Base-by-base conservation (phyloP, 495 filamentous ascomycete species). In the Hyphodiscus hymeniophilus region DNA sequence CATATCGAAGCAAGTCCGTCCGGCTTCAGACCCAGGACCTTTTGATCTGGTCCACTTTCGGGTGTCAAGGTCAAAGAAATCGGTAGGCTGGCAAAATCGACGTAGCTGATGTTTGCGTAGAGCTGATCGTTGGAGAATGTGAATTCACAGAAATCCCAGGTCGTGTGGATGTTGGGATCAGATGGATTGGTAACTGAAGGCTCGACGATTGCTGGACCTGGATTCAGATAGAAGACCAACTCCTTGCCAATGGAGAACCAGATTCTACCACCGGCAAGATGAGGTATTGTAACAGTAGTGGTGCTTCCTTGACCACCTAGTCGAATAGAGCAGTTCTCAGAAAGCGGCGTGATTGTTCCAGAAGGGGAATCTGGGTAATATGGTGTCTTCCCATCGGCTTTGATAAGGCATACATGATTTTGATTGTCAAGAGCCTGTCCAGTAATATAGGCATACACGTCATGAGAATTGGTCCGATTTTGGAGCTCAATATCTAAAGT, bases 111-210 rank as follows among this genome's bases (percentile, higher is more conserved):
- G 57, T 89, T 89, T 41, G 76, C 82, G 58, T 82, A 89, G 3
- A 88, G 69, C 63, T 87, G 77, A 16, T 62, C 46, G 39, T 58
- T 58, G 61, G 85, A 85, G 64, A 74, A 84, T 2, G 85, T 89
- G 61, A 88, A 85, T 59, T 89, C 85, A 63, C 69, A 74, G 57
- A 89, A 89, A 24, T 68, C 73, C 80, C 84, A 89, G 38, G 60
- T 55, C 23, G 77, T 62, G 23, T 75, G 70, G 58, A 81, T 79
- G 55, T 87, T 88, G 0, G 77, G 65, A 58, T 89, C 85, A 0
- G 70, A 63, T 0, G 69, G 61, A 57, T 87, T 88, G 12, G 76
- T 80, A 10, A 81, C 75, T 5, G 75, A 77, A 0, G 85, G 85
- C 60, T 87, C 84, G 18, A 87, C 84, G 3, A 88, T 67, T 0